Conservation (phyloP, 78 protist species). For the Polysphondylium violaceum region DNA sequence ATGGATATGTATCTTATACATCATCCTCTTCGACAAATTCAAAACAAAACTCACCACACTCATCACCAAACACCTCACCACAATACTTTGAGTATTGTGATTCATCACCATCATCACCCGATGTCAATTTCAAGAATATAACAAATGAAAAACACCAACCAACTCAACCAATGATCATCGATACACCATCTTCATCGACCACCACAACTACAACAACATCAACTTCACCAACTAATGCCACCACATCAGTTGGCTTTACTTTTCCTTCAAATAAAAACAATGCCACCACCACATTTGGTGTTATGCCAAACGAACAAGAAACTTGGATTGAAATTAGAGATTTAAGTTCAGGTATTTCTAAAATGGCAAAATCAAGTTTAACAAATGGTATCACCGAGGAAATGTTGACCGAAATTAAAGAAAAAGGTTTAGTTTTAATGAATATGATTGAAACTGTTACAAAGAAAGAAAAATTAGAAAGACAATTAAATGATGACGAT, state of each 20-base stretch:
- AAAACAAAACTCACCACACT: conserved; percentile 4
- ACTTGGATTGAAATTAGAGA: conserved; percentile 81
- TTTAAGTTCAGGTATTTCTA: conserved; percentile 53
- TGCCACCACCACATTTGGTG: conserved; percentile 17
- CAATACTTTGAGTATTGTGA: neutral
- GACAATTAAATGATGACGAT: conserved; percentile 39
- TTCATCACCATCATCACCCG: neutral
- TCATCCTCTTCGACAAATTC: neutral
- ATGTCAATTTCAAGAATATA: neutral
- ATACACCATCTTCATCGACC: no score
- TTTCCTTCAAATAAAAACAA: neutral
- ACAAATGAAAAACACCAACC: neutral
- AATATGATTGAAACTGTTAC: conserved; percentile 67
- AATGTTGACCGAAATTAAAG: conserved; percentile 50
- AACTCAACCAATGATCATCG: no score
- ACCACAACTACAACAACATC: neutral
- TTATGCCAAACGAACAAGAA: conserved; percentile 81
- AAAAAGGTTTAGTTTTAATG: conserved; percentile 52
- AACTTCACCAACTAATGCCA: neutral
- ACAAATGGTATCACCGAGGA: conserved; percentile 76
- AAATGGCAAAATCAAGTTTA: conserved; percentile 69
- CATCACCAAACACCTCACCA: conserved; percentile 15
- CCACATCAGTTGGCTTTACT: neutral
- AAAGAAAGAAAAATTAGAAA: conserved; percentile 62
- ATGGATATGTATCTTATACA: neutral